These are phyloP conservation scores for Globisporangium iwayamae DNA, from an alignment of 352 stramenopile species.

Conservation along the genomic window DNA sequence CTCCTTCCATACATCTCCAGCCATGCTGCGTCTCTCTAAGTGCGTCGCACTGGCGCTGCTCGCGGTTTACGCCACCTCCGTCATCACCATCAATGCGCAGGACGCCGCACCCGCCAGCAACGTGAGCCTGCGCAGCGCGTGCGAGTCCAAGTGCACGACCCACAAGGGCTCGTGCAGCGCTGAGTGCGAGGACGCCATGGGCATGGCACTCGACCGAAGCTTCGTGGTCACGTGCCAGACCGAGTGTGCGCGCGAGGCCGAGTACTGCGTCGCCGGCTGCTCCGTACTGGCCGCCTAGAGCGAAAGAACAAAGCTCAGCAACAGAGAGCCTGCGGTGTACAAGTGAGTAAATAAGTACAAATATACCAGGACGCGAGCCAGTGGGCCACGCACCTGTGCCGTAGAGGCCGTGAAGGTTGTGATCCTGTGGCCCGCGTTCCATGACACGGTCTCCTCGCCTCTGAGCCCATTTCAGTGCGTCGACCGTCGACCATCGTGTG, in stretches of 20 bases:
- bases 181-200: slow-evolving; percentile 11
- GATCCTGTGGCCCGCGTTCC: neutral
- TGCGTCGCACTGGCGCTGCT: slow-evolving; percentile 3
- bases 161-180: slow-evolving; percentile 11
- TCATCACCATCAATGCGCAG: neutral
- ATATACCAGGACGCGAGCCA: neutral
- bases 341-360: no score
- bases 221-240: slow-evolving; percentile 24
- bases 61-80: neutral
- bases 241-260: slow-evolving; percentile 21
- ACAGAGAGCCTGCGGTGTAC: no score
- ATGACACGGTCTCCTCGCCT: no score
- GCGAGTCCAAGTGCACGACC: slow-evolving; percentile 4
- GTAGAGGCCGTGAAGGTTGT: neutral
- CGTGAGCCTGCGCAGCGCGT: slow-evolving; percentile 10
- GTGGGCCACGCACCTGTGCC: neutral
- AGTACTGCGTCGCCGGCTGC: slow-evolving; percentile 29
- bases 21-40: slow-evolving; percentile 2
- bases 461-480: no score
- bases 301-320: neutral
- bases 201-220: slow-evolving; percentile 11
- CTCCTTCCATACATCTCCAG: neutral
- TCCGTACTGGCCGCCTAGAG: neutral
- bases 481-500: no score
- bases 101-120: neutral